Evolutionary conservation across 345 rosid species (phyloP).

Genomic region (Brassica nigra): DNA sequence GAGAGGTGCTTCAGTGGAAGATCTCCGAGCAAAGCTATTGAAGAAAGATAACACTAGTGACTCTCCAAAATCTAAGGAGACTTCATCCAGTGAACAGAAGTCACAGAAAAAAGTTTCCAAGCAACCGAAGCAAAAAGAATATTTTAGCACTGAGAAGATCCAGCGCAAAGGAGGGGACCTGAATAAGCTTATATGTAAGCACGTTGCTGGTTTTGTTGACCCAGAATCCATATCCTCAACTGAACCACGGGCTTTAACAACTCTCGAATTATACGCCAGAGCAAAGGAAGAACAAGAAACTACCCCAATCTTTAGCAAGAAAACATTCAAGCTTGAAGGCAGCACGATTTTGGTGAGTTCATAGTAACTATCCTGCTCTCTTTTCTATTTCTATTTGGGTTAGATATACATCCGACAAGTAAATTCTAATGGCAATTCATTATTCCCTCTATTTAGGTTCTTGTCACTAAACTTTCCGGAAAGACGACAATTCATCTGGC

Average conservation of each 20-base stretch:
- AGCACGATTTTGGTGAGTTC: slow-evolving; percentile 76
- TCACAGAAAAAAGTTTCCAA: slow-evolving; percentile 46
- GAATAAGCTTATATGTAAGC: slow-evolving; percentile 61
- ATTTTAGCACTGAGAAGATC: slow-evolving; percentile 55
- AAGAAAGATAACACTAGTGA: slow-evolving; percentile 54
- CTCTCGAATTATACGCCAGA: slow-evolving; percentile 65
- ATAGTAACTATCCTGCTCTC: slow-evolving; percentile 13
- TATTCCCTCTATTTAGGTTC: slow-evolving; percentile 52
- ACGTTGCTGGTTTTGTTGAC: slow-evolving; percentile 45
- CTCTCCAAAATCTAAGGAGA: slow-evolving; percentile 48
- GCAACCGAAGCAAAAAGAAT: slow-evolving; percentile 44
- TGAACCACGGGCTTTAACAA: slow-evolving; percentile 59
- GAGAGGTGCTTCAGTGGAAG: slow-evolving; percentile 73
- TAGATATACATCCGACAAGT: slow-evolving; percentile 11
- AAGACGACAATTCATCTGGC: slow-evolving; percentile 68
- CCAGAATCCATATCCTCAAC: slow-evolving; percentile 36
- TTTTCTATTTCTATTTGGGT: not conserved
- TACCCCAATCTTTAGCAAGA: slow-evolving; percentile 57
- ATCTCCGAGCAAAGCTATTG: slow-evolving; percentile 65
- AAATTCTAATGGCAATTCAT: slow-evolving; percentile 27
- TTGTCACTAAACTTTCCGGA: slow-evolving; percentile 66
- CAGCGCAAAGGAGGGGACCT: slow-evolving; percentile 80
- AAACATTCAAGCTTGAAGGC: slow-evolving; percentile 68
- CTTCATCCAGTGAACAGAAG: slow-evolving; percentile 46
- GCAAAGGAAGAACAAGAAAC: slow-evolving; percentile 59